Percentiles rank a stretch among this genome's conserved stretches.
phyloP scores from a whole-genome alignment of 208 protist species.

The Porcisia deanei region DNA sequence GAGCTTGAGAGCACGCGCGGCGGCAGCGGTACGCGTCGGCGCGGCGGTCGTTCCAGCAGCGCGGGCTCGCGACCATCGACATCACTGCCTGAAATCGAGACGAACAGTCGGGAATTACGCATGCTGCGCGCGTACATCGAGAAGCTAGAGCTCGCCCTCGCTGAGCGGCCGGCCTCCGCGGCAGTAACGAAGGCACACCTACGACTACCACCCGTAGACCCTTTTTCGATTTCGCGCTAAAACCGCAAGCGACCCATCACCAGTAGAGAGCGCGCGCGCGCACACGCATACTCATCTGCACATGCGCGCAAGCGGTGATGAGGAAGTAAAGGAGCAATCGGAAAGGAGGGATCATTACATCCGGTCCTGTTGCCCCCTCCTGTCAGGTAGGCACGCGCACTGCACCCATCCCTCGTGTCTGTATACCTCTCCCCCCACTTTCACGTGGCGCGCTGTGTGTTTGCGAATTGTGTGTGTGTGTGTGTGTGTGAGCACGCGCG shows the following conservation, averaged over 20 bases:
- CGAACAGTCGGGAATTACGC: conserved; percentile 81
- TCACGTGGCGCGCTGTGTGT: background rate
- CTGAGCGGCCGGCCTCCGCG: conserved; percentile 5
- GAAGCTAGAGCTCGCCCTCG: conserved; percentile 65
- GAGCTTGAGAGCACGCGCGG: conserved; percentile 13
- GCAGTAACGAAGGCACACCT: background rate
- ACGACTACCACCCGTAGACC: conserved; percentile 17
- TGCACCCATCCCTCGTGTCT: background rate
- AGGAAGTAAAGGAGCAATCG: background rate
- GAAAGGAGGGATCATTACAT: background rate
- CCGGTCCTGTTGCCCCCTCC: background rate
- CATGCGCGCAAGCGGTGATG: background rate
- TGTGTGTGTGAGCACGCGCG: background rate
- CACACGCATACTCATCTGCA: background rate
- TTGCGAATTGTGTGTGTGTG: background rate
- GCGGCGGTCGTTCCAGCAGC: conserved; percentile 1
- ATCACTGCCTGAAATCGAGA: conserved; percentile 67
- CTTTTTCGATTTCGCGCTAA: conserved; percentile 1
- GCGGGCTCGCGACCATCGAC: conserved; percentile 31
- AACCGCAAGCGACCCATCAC: background rate
- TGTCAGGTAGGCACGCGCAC: background rate
- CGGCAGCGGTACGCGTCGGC: conserved; percentile 3
- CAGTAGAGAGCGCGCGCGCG: background rate
- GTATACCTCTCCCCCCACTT: background rate
- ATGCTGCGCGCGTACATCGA: conserved; percentile 79